Percentiles rank a stretch among this genome's conserved stretches.
Conservation (phyloP, 1,284 basidiomycete genomes). For the Sanghuangporus weigelae region DNA sequence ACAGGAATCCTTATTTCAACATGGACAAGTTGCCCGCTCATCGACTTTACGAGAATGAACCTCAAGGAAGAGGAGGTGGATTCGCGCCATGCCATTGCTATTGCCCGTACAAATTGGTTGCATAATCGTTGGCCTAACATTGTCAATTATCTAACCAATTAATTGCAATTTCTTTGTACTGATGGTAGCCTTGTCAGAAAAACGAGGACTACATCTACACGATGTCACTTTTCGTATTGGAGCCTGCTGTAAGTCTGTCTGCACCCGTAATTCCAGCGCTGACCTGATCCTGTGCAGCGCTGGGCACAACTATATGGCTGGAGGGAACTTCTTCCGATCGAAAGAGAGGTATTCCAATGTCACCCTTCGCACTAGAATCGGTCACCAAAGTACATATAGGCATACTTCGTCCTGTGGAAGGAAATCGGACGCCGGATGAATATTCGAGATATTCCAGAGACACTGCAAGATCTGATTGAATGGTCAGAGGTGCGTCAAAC, state of each 20-base stretch:
- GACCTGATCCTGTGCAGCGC: slow-evolving; percentile 19
- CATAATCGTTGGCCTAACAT: slow-evolving; percentile 34
- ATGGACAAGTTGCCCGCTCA: slow-evolving; percentile 15
- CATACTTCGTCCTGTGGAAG: slow-evolving; percentile 36
- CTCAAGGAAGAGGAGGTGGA: slow-evolving; percentile 23
- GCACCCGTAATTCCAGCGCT: neutral
- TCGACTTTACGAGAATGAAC: slow-evolving; percentile 1
- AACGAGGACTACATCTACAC: slow-evolving; percentile 34
- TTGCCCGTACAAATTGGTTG: slow-evolving; percentile 42
- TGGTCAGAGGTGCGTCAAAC: slow-evolving; percentile 31
- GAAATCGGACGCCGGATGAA: slow-evolving; percentile 38
- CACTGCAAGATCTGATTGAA: slow-evolving; percentile 29
- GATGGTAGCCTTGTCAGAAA: slow-evolving; percentile 20
- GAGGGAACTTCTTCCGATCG: slow-evolving; percentile 32
- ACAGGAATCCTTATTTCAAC: slow-evolving; percentile 35
- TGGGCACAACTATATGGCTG: slow-evolving; percentile 34
- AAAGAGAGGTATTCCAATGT: slow-evolving; percentile 24
- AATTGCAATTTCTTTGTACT: neutral
- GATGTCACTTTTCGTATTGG: slow-evolving; percentile 28
- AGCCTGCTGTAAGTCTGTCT: slow-evolving; percentile 27
- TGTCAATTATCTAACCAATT: neutral
- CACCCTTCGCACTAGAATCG: neutral
- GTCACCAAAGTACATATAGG: slow-evolving; percentile 21
- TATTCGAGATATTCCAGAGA: slow-evolving; percentile 38
- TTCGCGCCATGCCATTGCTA: slow-evolving; percentile 38